phyloP scores from a whole-genome alignment of 2,329 filamentous ascomycete genomes.

The Fusarium sterilihyphosum region DNA sequence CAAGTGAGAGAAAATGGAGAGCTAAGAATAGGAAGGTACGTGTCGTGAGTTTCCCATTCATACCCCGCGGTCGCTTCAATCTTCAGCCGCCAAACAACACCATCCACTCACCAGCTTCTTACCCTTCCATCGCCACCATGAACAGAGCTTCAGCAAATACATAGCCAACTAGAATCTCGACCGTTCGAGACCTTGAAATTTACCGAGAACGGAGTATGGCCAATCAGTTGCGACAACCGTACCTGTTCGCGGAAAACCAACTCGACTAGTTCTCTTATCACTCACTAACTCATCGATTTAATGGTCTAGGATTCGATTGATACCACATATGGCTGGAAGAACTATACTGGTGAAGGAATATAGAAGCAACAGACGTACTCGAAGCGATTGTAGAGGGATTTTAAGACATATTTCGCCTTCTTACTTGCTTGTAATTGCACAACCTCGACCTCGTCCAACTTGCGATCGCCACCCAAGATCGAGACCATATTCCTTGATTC shows the following conservation, averaged over 20 bases:
- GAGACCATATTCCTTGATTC: neutral
- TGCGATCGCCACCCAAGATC: neutral
- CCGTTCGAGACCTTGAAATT: neutral
- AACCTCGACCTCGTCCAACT: neutral
- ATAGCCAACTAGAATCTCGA: neutral
- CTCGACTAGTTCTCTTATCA: neutral
- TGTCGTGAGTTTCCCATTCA: neutral
- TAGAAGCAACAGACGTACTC: neutral
- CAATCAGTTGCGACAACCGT: neutral
- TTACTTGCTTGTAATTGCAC: neutral
- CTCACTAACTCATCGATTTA: neutral
- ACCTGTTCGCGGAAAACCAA: neutral
- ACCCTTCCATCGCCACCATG: neutral
- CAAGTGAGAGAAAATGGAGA: neutral
- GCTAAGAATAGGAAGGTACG: slow-evolving; percentile 1
- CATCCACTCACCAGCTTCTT: neutral
- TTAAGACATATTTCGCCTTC: neutral
- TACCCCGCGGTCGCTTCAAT: neutral
- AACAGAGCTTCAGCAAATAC: neutral
- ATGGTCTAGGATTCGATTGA: neutral
- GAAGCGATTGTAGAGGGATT: neutral
- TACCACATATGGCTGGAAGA: neutral
- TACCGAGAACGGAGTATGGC: neutral
- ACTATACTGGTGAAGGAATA: neutral
- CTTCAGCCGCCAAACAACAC: neutral